Evolutionary conservation across 495 filamentous ascomycete genomes (phyloP).

Genomic region (Trichoderma erinaceum): DNA sequence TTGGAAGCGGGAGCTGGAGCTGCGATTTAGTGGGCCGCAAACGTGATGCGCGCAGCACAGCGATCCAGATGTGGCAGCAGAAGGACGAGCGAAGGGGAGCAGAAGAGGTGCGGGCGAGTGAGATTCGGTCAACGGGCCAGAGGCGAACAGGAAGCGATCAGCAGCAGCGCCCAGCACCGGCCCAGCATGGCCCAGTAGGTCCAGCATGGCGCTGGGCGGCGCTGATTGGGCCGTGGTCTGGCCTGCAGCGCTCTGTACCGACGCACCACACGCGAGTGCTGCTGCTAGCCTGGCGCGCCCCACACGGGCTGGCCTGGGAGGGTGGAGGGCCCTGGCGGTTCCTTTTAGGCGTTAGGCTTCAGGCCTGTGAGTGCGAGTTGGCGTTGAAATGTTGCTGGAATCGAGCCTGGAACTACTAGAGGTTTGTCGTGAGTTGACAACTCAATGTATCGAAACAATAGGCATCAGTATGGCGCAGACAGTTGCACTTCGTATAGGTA

Average conservation of each 20-base stretch:
- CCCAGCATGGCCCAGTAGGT: not conserved
- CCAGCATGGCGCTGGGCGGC: not conserved
- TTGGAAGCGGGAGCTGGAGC: not conserved
- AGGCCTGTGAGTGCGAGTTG: too few relatives aligned
- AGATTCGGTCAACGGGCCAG: constrained; percentile 5
- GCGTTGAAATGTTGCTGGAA: too few relatives aligned
- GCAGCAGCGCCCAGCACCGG: not conserved
- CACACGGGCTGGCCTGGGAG: not conserved
- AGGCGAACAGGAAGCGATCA: constrained; percentile 14
- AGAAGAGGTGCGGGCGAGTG: not conserved
- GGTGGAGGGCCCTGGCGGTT: not conserved
- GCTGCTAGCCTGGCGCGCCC: not conserved
- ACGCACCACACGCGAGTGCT: too few relatives aligned
- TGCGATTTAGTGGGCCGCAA: constrained; percentile 5
- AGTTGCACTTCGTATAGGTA: too few relatives aligned
- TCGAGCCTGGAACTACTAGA: too few relatives aligned
- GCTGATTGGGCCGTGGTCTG: not conserved
- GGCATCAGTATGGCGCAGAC: too few relatives aligned
- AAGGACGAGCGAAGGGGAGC: not conserved
- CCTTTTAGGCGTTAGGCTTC: not conserved
- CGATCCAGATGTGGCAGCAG: constrained; percentile 5
- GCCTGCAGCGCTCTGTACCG: too few relatives aligned
- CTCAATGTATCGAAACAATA: too few relatives aligned
- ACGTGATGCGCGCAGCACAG: not conserved
- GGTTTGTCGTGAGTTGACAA: too few relatives aligned